Conservation (phyloP, 345 rosid species). For the Excoecaria cochinchinensis region DNA sequence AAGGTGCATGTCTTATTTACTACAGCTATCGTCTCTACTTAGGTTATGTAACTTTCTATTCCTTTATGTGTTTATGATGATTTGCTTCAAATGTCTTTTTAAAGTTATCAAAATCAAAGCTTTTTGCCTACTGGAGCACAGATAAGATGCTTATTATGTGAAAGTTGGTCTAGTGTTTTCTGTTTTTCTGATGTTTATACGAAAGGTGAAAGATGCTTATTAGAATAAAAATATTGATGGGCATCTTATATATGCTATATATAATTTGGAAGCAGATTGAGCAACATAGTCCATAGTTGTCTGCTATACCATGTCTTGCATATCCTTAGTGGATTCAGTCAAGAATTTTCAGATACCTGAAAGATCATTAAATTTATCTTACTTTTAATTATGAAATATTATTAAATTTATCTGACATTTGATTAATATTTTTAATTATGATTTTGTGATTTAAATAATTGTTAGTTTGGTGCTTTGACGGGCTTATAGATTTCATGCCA, state of each 20-base stretch:
- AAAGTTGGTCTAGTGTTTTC: neutral
- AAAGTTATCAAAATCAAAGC: neutral
- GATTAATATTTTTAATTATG: neutral
- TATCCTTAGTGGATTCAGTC: neutral
- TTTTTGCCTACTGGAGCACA: conserved; percentile 1
- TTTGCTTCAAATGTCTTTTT: neutral
- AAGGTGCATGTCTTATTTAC: conserved; percentile 51
- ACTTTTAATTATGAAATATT: neutral
- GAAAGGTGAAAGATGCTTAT: neutral
- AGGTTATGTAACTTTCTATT: conserved; percentile 1
- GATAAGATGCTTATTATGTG: neutral
- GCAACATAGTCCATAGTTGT: neutral
- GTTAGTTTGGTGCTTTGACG: neutral
- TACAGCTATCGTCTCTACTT: conserved; percentile 13
- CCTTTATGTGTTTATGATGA: neutral
- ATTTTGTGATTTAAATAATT: neutral
- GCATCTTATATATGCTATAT: neutral
- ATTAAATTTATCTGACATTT: neutral
- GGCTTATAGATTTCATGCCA: neutral
- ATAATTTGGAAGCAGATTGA: neutral
- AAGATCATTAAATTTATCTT: neutral
- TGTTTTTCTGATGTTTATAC: neutral
- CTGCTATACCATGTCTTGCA: neutral
- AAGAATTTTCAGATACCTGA: neutral
- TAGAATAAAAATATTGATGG: neutral